Evolutionary conservation across 192 early-diverging fungal species (phyloP), one percentile per base, ranked within the genome.

Genomic region (Dimargaris verticillata): DNA sequence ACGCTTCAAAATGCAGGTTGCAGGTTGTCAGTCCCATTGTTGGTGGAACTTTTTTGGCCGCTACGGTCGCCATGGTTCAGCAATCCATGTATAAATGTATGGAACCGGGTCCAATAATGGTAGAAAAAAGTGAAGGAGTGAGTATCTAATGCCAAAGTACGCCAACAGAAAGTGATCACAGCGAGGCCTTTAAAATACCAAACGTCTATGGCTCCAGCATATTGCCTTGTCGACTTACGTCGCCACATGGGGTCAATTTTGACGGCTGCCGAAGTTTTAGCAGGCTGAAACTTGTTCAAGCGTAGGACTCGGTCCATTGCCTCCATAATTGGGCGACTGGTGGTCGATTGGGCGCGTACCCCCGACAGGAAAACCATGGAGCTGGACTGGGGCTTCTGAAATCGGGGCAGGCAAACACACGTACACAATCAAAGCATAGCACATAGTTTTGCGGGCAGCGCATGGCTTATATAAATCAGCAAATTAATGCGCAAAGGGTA

Each of bases 1-100:
- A 90, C 26, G 83, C 77, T 24, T 75, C 75, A 60, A 98, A 77
- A 44, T 87, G 80, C 11, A 94, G 74, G 29, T 84, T 87, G 65
- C 82, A 88, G 25, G 84, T 79, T 5, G 82, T 79, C 61, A 83
- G 72, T 60, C 79, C 74, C 69, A 88, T 80, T 9, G 80, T 81
- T n/a, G 80, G 61, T 42, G 68, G 64, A 54, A 81, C 53, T 3
- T 63, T 66, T 41, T 43, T 41, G 57, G 57, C 57, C 26, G 57
- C 41, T 59, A 38, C 33, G 33, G 33, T 38, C 7, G 33, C 33
- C 33, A 38, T 2, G 33, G 7, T 38, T 2, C 33, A 38, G 7
- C 33, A 38, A 38, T 38, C 33, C 33, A 38, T 2, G 33, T 38
- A 38, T 38, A 38, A 5, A 5, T 38, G 3, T 5, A 38, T 38